Evolutionary conservation across 2,329 filamentous ascomycete species (phyloP), one percentile per base, ranked within the genome.

Genomic region (Trichoderma aggressivum): DNA sequence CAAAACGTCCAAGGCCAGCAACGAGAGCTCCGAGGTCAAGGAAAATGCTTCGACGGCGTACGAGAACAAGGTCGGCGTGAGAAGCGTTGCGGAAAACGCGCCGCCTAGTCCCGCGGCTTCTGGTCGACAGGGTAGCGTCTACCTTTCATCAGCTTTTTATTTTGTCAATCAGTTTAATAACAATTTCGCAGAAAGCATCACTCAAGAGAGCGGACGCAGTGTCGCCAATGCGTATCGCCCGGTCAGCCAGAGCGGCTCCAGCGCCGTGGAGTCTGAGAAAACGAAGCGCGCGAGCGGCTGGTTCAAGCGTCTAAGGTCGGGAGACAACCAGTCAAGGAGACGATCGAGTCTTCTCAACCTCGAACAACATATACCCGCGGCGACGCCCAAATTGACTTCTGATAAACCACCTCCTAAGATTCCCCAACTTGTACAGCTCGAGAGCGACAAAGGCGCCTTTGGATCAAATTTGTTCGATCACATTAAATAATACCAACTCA

Each of bases 371-470:
- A 10, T 58, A 24, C 72, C 78, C 63, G 73, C 72, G 11, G 73
- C 72, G 11, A 69, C 75, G 32, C 74, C 79, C 62, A 75, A 77
- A 76, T 84, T 83, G 73, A 78, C 82, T 7, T 73, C 78, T 43
- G 85, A 85, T 12, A 87, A 87, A 10, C 88, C 87, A 70, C 86
- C 88, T 47, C 88, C 88, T 28, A 89, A 86, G 86, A 89, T 90
- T 64, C 88, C 88, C 24, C 87, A 89, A 76, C 81, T 89, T 63
- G 82, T 80, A 75, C 83, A 85, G 62, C 81, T 89, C 70, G 83
- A 87, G 75, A 83, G 85, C 70, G 82, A 87, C 55, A 82, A 83
- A 7, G 82, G 81, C 56, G 81, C 80, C 70, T 79, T 87, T 36
- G 86, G 86, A 64, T 79, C 80, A 71, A 86, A 89, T 73, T 80